A percentile compares a stretch with the other conserved stretches of the same genome.
phyloP scores from a whole-genome alignment of 1,139 yeast genomes.

The Geotrichum bryndzae region DNA sequence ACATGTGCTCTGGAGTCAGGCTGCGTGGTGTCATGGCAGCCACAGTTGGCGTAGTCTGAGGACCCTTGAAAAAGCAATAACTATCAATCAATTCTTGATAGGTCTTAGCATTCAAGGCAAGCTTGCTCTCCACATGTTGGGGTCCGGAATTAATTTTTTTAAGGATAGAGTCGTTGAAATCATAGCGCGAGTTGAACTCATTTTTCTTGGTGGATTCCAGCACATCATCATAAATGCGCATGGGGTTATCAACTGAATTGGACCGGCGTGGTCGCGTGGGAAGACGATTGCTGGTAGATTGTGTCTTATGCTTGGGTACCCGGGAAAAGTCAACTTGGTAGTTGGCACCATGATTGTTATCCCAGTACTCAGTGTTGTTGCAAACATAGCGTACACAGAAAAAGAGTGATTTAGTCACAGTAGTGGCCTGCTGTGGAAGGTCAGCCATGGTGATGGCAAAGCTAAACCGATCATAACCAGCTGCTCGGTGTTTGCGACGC shows the following conservation, averaged over 20 bases:
- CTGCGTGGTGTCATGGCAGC: background rate
- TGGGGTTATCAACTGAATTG: background rate
- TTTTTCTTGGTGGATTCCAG: constrained; percentile 4
- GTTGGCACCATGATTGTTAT: constrained; percentile 58
- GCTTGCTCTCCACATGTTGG: constrained; percentile 14
- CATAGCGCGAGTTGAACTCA: constrained; percentile 33
- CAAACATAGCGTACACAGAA: constrained; percentile 58
- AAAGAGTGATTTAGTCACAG: constrained; percentile 35
- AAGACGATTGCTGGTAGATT: background rate
- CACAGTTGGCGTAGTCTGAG: background rate
- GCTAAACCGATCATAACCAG: constrained; percentile 42
- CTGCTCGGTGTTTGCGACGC: constrained; percentile 40
- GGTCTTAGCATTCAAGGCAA: constrained; percentile 49
- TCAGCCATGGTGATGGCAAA: constrained; percentile 40
- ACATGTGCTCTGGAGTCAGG: background rate
- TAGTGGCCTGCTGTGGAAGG: constrained; percentile 32
- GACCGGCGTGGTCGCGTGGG: background rate
- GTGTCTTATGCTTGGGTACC: constrained; percentile 16
- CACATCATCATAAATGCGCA: constrained; percentile 6
- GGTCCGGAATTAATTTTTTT: background rate
- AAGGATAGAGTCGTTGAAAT: constrained; percentile 33
- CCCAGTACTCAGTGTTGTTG: constrained; percentile 61
- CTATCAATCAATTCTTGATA: constrained; percentile 65
- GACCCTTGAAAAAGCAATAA: constrained; percentile 53
- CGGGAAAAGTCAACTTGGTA: constrained; percentile 49